These are phyloP conservation scores for Pyronema omphalodes DNA, from an alignment of 495 filamentous ascomycete genomes.

Conservation along the genomic window DNA sequence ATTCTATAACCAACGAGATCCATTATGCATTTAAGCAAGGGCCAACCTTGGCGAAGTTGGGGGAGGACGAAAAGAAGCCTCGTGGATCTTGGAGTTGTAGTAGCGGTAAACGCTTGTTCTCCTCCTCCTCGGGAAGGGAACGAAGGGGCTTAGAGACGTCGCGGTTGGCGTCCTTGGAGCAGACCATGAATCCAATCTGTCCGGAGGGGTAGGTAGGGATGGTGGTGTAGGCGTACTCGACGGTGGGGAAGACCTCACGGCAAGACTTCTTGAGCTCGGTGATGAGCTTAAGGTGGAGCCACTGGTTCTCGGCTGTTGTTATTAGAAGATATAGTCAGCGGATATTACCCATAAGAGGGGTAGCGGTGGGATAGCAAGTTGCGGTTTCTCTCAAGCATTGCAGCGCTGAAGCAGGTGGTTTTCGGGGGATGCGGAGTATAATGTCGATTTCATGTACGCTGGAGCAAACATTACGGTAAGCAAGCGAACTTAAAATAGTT, in stretches of 20 bases:
- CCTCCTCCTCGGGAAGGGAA: constrained; percentile 63
- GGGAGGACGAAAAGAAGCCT: constrained; percentile 84
- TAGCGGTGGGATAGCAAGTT: neutral
- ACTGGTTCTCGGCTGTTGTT: constrained; percentile 83
- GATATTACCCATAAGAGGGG: too few relatives aligned
- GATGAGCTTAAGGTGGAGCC: constrained; percentile 89
- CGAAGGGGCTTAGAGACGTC: constrained; percentile 73
- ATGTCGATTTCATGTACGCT: too few relatives aligned
- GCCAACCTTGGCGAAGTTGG: constrained; percentile 75
- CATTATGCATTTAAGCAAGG: constrained; percentile 31
- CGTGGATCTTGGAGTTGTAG: constrained; percentile 90
- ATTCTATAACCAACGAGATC: neutral
- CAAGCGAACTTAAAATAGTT: too few relatives aligned
- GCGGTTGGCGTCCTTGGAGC: constrained; percentile 74
- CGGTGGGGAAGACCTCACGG: constrained; percentile 90
- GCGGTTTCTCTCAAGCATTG: neutral
- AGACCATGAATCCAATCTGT: constrained; percentile 99
- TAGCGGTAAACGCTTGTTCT: constrained; percentile 81
- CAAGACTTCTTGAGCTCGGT: constrained; percentile 83
- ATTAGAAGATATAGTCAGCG: too few relatives aligned
- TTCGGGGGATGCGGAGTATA: too few relatives aligned
- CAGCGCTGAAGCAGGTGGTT: too few relatives aligned
- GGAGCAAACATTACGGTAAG: too few relatives aligned
- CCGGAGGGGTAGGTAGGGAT: constrained; percentile 98
- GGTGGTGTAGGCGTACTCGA: constrained; percentile 97